These are phyloP conservation scores for Solanum sitiens DNA, from an alignment of 257 asterid genomes.

Conservation along the genomic window DNA sequence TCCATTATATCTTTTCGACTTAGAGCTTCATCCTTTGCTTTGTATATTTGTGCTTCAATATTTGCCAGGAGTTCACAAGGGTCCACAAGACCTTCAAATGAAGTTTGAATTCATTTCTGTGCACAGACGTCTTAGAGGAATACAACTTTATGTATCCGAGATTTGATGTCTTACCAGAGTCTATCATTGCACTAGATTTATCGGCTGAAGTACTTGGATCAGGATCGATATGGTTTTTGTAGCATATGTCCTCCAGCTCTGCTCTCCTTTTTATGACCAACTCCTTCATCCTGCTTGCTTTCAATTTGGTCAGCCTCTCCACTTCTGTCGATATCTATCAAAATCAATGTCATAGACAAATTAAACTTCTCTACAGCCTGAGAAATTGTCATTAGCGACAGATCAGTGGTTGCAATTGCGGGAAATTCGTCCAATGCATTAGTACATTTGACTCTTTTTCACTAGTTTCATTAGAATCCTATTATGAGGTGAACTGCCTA, in stretches of 20 bases:
- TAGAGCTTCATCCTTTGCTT: slow-evolving; percentile 6
- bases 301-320: background rate
- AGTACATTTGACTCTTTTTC: background rate
- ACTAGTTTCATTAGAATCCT: background rate
- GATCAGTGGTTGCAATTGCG: background rate
- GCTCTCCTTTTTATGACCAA: slow-evolving; percentile 5
- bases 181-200: slow-evolving; percentile 3
- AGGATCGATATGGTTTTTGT: background rate
- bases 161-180: slow-evolving; percentile 2
- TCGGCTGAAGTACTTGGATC: slow-evolving; percentile 3
- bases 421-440: background rate
- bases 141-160: background rate
- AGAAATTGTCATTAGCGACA: background rate
- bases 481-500: background rate
- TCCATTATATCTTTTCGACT: slow-evolving; percentile 9
- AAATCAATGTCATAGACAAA: background rate
- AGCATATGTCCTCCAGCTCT: slow-evolving; percentile 9
- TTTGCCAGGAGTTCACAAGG: slow-evolving; percentile 3
- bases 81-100: slow-evolving; percentile 2
- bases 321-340: slow-evolving; percentile 8
- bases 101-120: background rate
- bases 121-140: background rate
- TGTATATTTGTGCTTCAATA: slow-evolving; percentile 5
- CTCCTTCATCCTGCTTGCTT: slow-evolving; percentile 13
- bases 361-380: background rate